phyloP scores from a whole-genome alignment of 768 basidiomycete genomes.

The Holtermannia corniformis region DNA sequence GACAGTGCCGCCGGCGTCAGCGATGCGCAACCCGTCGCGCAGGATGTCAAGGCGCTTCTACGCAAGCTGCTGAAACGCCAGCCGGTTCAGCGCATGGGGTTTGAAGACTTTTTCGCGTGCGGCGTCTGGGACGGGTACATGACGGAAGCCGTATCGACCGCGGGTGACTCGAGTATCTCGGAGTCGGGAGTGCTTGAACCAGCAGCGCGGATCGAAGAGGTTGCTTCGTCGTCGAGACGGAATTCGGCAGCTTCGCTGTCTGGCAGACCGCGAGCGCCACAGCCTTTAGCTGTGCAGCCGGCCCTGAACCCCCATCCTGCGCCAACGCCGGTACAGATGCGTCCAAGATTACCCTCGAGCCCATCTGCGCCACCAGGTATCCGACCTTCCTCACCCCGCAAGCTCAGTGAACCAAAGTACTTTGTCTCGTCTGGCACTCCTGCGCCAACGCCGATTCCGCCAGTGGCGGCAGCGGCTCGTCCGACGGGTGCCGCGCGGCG shows the following conservation, averaged over 20 bases:
- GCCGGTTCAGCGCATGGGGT: slow-evolving; percentile 73
- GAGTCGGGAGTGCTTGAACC: background rate
- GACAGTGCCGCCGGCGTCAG: slow-evolving; percentile 41
- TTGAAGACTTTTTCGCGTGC: slow-evolving; percentile 85
- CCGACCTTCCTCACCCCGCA: slow-evolving; percentile 1
- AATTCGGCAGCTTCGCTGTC: background rate
- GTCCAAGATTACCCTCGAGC: background rate
- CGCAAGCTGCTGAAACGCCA: slow-evolving; percentile 70
- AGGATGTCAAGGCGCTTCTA: slow-evolving; percentile 81
- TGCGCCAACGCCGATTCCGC: slow-evolving; percentile 5
- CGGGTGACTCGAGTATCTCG: slow-evolving; percentile 42
- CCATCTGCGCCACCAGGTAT: background rate
- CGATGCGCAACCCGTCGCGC: slow-evolving; percentile 52
- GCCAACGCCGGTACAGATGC: slow-evolving; percentile 7
- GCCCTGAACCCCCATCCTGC: slow-evolving; percentile 30
- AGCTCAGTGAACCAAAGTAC: slow-evolving; percentile 24
- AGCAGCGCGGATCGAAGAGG: background rate
- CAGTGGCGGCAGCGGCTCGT: slow-evolving; percentile 7
- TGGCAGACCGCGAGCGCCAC: slow-evolving; percentile 8
- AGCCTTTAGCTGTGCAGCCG: slow-evolving; percentile 16
- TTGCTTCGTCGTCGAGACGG: background rate
- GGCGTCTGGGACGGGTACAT: slow-evolving; percentile 45
- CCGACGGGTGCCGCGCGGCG: slow-evolving; percentile 5
- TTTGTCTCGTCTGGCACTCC: slow-evolving; percentile 21
- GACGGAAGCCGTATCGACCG: slow-evolving; percentile 46